Conservation (phyloP, 139 green algal species). For the Chlorella sp. region DNA sequence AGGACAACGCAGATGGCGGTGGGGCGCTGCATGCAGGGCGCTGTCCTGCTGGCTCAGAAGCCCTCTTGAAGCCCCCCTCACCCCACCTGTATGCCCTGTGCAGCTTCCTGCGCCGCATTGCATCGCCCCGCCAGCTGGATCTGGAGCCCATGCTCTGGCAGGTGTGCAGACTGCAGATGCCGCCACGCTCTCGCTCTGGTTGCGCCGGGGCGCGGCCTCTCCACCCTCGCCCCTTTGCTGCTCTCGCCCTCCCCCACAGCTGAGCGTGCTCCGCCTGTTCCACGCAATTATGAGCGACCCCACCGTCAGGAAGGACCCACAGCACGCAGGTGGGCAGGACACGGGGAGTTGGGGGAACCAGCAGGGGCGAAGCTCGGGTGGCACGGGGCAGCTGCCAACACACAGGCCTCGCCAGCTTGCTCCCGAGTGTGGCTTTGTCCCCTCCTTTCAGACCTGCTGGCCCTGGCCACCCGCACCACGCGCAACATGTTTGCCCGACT, state of each 20-base stretch:
- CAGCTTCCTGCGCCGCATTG: conserved; percentile 65
- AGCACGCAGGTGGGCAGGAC: neutral
- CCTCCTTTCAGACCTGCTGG: conserved; percentile 39
- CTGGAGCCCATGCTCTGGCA: conserved; percentile 84
- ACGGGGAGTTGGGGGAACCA: no score
- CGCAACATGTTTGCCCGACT: conserved; percentile 60
- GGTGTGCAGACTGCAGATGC: conserved; percentile 54
- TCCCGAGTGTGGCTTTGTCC: neutral
- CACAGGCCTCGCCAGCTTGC: conserved; percentile 18
- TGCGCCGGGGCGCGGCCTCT: no score
- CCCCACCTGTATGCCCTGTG: no score
- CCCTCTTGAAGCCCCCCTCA: no score
- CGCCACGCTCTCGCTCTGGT: no score
- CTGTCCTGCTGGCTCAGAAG: no score
- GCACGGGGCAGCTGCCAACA: no score
- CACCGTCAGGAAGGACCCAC: conserved; percentile 33
- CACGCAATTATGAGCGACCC: conserved; percentile 65
- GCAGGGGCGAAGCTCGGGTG: no score
- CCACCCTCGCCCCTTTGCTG: neutral
- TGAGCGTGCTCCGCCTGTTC: conserved; percentile 78
- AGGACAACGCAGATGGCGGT: no score
- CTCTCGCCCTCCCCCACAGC: conserved; percentile 42
- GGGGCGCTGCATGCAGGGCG: no score
- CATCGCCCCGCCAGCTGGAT: conserved; percentile 51
- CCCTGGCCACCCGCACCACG: conserved; percentile 49